phyloP scores from a whole-genome alignment of 352 stramenopile genomes.

The Phytophthora hybrid region DNA sequence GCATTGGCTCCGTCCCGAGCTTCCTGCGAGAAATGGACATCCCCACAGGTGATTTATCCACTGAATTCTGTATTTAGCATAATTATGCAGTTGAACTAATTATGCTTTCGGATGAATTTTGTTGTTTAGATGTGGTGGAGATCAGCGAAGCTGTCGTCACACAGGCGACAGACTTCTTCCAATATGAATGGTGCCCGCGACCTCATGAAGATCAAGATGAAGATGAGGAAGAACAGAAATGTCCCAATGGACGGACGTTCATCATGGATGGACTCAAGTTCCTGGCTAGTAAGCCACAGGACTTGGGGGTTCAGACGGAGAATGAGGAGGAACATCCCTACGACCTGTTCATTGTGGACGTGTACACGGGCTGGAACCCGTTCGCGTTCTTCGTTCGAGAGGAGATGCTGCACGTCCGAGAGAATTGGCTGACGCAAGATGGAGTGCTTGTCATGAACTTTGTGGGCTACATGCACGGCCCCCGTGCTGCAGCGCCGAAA shows the following conservation, averaged over 20 bases:
- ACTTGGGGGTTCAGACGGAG: conserved; percentile 14
- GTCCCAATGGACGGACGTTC: conserved; percentile 60
- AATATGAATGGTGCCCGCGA: conserved; percentile 64
- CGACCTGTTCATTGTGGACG: conserved; percentile 71
- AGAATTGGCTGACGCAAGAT: conserved; percentile 59
- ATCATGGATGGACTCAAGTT: conserved; percentile 76
- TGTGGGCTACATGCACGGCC: conserved; percentile 70
- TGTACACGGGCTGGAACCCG: conserved; percentile 80
- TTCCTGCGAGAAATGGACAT: conserved; percentile 71
- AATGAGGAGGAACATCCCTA: conserved; percentile 40
- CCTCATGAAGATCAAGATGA: conserved; percentile 7
- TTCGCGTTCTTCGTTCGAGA: conserved; percentile 78
- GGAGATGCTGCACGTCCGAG: conserved; percentile 52
- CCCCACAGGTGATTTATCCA: conserved; percentile 47
- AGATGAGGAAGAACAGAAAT: conserved; percentile 29
- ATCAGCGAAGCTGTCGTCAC: conserved; percentile 74
- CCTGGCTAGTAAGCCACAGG: conserved; percentile 46
- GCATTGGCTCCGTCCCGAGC: conserved; percentile 73
- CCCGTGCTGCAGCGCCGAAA: conserved; percentile 56
- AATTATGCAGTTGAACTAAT: conserved; percentile 2
- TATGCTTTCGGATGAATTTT: background rate
- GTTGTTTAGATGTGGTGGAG: conserved; percentile 69
- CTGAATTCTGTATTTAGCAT: background rate
- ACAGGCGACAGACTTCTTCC: conserved; percentile 74
- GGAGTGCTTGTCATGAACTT: conserved; percentile 86